Evolutionary conservation across 352 stramenopile genomes (phyloP).

Genomic region (Globisporangium splendens): DNA sequence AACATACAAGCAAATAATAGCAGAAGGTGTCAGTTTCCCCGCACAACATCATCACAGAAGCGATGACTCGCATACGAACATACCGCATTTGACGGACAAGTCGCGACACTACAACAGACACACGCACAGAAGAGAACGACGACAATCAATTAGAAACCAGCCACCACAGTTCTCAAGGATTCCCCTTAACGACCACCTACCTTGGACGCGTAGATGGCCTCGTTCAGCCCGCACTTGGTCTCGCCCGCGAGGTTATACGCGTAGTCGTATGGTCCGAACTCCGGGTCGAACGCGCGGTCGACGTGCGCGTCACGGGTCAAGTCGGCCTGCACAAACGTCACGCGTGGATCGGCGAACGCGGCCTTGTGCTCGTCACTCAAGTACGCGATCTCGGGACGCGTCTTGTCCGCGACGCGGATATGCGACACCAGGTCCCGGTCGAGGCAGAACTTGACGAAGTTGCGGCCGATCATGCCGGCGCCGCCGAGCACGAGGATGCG

Average conservation of each 20-base stretch:
- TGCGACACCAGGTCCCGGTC: conserved; percentile 58
- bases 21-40: not conserved
- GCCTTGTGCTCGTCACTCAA: conserved; percentile 66
- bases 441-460: conserved; percentile 82
- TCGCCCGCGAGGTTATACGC: conserved; percentile 85
- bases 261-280: conserved; percentile 74
- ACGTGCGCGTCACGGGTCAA: conserved; percentile 77
- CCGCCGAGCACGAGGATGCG: conserved; percentile 82
- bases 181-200: conserved; percentile 8
- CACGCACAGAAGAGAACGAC: not conserved
- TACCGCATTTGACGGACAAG: conserved; percentile 81
- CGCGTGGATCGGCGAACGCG: conserved; percentile 62
- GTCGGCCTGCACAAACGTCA: conserved; percentile 81
- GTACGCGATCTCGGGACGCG: conserved; percentile 86
- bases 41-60: not conserved
- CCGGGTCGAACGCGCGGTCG: conserved; percentile 69
- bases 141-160: too few relatives aligned
- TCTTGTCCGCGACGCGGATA: conserved; percentile 85
- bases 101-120: conserved; percentile 53
- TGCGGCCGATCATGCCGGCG: conserved; percentile 83
- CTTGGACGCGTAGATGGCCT: conserved; percentile 79
- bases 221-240: conserved; percentile 74
- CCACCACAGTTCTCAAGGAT: too few relatives aligned
- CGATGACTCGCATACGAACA: conserved; percentile 11
- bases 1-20: not conserved